phyloP scores from a whole-genome alignment of 108 stramenopile genomes.

The Stephanodiscus triporus region DNA sequence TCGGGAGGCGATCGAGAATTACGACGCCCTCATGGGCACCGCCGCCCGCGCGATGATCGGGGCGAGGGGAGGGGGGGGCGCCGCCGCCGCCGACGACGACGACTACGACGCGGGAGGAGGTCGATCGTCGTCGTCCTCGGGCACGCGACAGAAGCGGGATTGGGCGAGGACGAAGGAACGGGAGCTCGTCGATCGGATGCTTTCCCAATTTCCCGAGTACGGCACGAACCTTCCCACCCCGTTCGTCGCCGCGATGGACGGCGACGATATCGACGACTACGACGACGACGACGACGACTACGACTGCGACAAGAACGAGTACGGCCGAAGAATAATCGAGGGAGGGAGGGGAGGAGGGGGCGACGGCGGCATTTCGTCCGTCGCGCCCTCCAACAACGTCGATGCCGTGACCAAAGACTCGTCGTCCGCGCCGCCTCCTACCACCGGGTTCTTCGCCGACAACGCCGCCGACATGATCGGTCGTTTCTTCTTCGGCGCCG shows the following conservation, averaged over 20 bases:
- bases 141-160: constrained; percentile 16
- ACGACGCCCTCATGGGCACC: constrained; percentile 29
- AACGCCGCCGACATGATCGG: constrained; percentile 48
- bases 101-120: constrained; percentile 1
- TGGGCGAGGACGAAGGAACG: constrained; percentile 53
- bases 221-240: constrained; percentile 53
- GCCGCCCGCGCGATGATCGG: not conserved
- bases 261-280: constrained; percentile 20
- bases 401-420: too few species aligned
- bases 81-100: not conserved
- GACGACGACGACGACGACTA: not conserved
- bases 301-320: too few species aligned
- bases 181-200: constrained; percentile 63
- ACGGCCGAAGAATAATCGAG: too few species aligned
- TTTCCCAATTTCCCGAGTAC: constrained; percentile 78
- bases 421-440: constrained; percentile 14
- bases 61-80: not conserved
- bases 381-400: too few species aligned
- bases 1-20: constrained; percentile 34
- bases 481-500: constrained; percentile 41
- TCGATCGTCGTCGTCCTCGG: too few species aligned
- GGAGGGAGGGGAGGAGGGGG: too few species aligned
- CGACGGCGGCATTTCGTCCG: too few species aligned
- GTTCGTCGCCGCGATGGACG: constrained; percentile 36
- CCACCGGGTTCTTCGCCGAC: constrained; percentile 35